A percentile compares a stretch with the other conserved stretches of the same genome.
phyloP scores from a whole-genome alignment of 73 alveolate species.

The Paraurostyla sp. region DNA sequence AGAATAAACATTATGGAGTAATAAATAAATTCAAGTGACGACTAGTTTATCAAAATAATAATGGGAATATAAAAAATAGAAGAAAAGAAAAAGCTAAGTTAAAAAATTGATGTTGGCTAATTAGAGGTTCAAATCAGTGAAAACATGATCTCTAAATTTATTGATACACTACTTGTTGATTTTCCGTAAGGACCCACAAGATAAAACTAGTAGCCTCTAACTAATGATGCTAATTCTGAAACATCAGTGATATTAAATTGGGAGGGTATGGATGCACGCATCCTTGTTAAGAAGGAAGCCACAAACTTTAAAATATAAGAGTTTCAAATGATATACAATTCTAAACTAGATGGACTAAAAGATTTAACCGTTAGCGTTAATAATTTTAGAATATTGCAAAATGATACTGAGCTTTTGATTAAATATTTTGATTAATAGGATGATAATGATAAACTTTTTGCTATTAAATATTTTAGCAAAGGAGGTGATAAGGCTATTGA shows the following conservation, averaged over 20 bases:
- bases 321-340: neutral
- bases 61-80: neutral
- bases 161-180: neutral
- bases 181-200: neutral
- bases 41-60: neutral
- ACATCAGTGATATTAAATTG: neutral
- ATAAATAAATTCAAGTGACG: neutral
- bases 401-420: constrained; percentile 6
- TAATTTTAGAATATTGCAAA: constrained; percentile 23
- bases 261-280: neutral
- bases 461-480: neutral
- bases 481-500: neutral
- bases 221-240: neutral
- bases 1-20: constrained; percentile 9
- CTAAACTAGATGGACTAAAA: too few species aligned
- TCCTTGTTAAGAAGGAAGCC: neutral
- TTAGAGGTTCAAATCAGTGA: constrained; percentile 28
- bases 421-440: neutral
- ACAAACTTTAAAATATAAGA: neutral
- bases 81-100: neutral
- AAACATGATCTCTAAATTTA: neutral
- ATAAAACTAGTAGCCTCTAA: neutral
- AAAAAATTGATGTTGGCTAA: neutral
- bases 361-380: neutral
- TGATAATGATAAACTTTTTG: neutral